Conservation (phyloP, 2,329 filamentous ascomycete genomes). For the Neurospora sp. region DNA sequence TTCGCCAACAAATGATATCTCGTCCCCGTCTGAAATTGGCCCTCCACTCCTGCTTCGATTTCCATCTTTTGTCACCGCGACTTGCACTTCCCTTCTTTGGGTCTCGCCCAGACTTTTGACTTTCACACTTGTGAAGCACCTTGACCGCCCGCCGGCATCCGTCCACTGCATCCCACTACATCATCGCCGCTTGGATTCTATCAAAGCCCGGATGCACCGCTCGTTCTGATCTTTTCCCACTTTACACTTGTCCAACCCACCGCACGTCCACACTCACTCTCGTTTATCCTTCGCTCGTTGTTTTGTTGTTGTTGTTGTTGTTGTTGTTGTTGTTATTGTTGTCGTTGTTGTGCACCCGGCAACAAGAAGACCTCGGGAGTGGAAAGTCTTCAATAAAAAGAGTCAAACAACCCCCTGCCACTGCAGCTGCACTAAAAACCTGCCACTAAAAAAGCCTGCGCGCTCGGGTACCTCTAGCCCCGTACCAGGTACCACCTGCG, state of each 20-base stretch:
- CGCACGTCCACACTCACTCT: neutral
- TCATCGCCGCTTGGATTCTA: constrained; percentile 7
- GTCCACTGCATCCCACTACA: constrained; percentile 11
- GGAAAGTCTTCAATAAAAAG: neutral
- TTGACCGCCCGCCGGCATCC: constrained; percentile 2
- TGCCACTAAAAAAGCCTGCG: neutral
- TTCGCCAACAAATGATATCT: neutral
- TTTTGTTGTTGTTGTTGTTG: constrained; percentile 1
- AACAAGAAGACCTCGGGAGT: neutral
- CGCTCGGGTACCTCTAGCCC: neutral
- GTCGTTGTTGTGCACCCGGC: neutral
- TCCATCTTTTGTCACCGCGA: neutral
- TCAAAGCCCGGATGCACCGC: constrained; percentile 14
- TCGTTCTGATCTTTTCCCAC: constrained; percentile 8
- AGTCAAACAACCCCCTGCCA: neutral
- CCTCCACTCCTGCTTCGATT: constrained; percentile 1
- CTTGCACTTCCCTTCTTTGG: neutral
- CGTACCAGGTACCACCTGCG: neutral
- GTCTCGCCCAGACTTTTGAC: neutral
- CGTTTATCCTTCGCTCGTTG: neutral
- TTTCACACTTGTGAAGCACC: constrained; percentile 6
- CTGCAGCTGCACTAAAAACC: neutral
- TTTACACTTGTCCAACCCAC: neutral
- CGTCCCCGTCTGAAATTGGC: constrained; percentile 1
- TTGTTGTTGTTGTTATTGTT: neutral